Base-by-base conservation (phyloP, 176 grass and related monocot species). In the Zizania latifolia region DNA sequence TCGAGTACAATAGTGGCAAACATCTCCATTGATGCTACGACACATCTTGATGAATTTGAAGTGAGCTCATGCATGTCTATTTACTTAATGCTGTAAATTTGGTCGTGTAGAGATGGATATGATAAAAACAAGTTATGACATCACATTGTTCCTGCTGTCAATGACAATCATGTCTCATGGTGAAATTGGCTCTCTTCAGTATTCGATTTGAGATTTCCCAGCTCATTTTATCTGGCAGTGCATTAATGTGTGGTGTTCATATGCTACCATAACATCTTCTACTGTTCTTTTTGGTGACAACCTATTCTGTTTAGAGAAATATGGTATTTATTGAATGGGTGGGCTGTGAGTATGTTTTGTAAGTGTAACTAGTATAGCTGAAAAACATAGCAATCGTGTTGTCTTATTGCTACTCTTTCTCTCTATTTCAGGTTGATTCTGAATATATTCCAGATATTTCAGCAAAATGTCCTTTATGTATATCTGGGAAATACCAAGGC, bases 401-500 rank as follows among this genome's bases (percentile, higher is more conserved):
- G 39, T 53, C 62, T 65, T 82, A 33, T 65, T 38, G 78, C 91
- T 80, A 77, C 70, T 59, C 10, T 24, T 46, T 36, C 79, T 35
- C 33, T 68, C 46, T 6, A 51, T 31, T 81, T 78, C 83, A 94
- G 95, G 50, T 94, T 23, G 86, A 94, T 64, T 86, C 84, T 83
- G 73, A 85, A 12, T 76, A 86, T 58, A 82, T 99, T 81, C 89
- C 91, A 51, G 95, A 99, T 51, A 74, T 99, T 69, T 99, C 95
- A 75, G 75, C 63, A 45, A 66, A 82, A 56, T 86, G 32, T 30
- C 87, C 92, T 65, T 83, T 87, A 32, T 92, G 89, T 72, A 45
- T 99, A 68, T 94, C 89, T 84, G 95, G 95, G 54, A 94, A 88
- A 88, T 94, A 84, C 64, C 74, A 84, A 66, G 95, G 95, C 39